Base-by-base conservation (phyloP, 371 early-diverging fungal genomes). In the Actinomucor elegans region DNA sequence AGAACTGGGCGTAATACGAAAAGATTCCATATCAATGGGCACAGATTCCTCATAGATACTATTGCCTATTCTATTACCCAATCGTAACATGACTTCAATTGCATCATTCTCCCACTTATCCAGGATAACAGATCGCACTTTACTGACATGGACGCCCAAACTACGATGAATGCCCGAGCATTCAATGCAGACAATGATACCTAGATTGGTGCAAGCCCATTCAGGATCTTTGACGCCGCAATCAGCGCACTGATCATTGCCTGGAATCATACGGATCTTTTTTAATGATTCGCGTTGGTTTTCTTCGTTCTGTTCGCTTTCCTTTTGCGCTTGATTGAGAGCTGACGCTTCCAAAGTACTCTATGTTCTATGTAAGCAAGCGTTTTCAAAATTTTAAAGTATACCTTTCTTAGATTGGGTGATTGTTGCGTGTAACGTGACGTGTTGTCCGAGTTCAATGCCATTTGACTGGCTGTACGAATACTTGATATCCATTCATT, bases 111-210 rank as follows among this genome's bases (percentile, higher is more conserved):
- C 93, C 95, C 94, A 95, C 48, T 89, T 87, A 70, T 97, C 97
- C 36, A 97, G 69, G 15, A 79, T 79, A 31, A 95, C 67, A 0
- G 94, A 93, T 50, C 91, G 78, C 24, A 95, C 92, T 71, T 93
- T 93, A 58, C 89, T 89, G 15, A 94, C 83, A 62, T 94, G 94
- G 4, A 93, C 91, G 9, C 99, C 99, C 11, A 97, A 73, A 31
- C 96, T 93, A 56, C 99, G 88, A 71, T 99, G 99, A 27, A 93
- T 86, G 18, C 98, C 97, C 17, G 97, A 95, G 68, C 99, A 99
- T 47, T 94, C 94, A 26, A 98, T 93, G 67, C 99, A 99, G 34
- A 99, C 70, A 37, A 97, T 80, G 5, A 89, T 83, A 18, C 99
- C 99, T 50, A 94, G 83, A 51, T 93, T 95, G 21, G 92, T 85